Evolutionary conservation across 805 yeast genomes (phyloP).

Genomic region (Candida sonorensis): DNA sequence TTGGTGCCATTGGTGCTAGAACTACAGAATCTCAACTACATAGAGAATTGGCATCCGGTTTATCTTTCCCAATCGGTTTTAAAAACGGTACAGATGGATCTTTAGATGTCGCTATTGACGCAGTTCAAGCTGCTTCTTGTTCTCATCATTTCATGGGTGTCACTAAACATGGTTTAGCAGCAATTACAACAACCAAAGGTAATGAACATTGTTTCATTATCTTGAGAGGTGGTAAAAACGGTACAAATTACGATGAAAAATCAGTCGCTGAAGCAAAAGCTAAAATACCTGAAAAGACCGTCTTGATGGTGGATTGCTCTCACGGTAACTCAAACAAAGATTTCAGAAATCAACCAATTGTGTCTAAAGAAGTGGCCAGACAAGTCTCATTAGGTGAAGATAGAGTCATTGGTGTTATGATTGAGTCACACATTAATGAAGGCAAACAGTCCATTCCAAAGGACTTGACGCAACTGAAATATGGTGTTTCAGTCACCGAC

Average conservation of each 20-base stretch:
- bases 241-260: slow-evolving; percentile 84
- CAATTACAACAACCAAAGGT: slow-evolving; percentile 94
- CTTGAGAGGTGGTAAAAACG: slow-evolving; percentile 91
- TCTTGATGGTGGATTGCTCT: slow-evolving; percentile 96
- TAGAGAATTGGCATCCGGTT: slow-evolving; percentile 94
- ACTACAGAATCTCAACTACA: slow-evolving; percentile 98
- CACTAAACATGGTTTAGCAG: slow-evolving; percentile 94
- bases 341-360: slow-evolving; percentile 91
- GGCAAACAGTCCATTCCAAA: slow-evolving; percentile 92
- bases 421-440: slow-evolving; percentile 84
- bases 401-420: slow-evolving; percentile 88
- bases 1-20: slow-evolving; percentile 99
- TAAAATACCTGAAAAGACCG: slow-evolving; percentile 45
- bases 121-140: slow-evolving; percentile 84
- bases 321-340: slow-evolving; percentile 96
- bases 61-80: slow-evolving; percentile 97
- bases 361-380: slow-evolving; percentile 67
- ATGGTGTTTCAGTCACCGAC: slow-evolving; percentile 94
- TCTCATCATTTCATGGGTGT: slow-evolving; percentile 96
- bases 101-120: slow-evolving; percentile 87
- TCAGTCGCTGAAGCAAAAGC: slow-evolving; percentile 69
- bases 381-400: slow-evolving; percentile 73
- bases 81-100: slow-evolving; percentile 98
- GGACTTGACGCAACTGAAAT: slow-evolving; percentile 69
- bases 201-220: slow-evolving; percentile 91